Base-by-base conservation (phyloP, 2,329 filamentous ascomycete species). In the Penicillium sclerotiorum region DNA sequence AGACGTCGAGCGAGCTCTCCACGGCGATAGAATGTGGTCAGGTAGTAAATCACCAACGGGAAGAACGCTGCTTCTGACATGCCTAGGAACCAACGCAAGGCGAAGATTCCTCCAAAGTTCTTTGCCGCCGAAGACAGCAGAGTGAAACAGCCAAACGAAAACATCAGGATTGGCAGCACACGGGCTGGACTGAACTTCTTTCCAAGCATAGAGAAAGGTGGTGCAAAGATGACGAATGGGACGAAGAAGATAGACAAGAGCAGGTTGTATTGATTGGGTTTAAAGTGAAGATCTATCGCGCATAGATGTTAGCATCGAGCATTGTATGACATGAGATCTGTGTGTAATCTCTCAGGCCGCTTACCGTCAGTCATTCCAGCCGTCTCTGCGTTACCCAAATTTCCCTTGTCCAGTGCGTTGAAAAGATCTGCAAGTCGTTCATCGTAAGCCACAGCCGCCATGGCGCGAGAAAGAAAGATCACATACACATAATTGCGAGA, bases 181-280 rank as follows among this genome's bases (percentile, higher is more conserved):
- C 80, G 75, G 48, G 81, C 77, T 0, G 86, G 83, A 0, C 85
- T 85, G 61, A 79, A 87, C 52, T 81, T 84, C 72, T 88, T 90
- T 46, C 86, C 86, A 4, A 87, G 63, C 72, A 90, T 85, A 11
- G 75, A 77, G 32, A 89, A 69, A 1, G 84, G 82, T 0, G 85
- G 85, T 1, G 85, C 86, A 46, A 84, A 87, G 3, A 90, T 63
- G 28, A 89, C 86, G 64, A 87, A 90, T 0, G 87, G 87, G 6
- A 90, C 77, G 68, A 88, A 91, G 75, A 91, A 91, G 56, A 91
- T 84, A 44, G 78, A 80, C 28, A 90, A 69, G 40, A 89, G 79
- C 22, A 84, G 78, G 64, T 89, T 89, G 72, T 90, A 89, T 64
- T 89, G 79, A 55, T 83, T 78, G 1, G 71, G 67, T 36, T 77